Conservation (phyloP, 495 filamentous ascomycete species). For the Chlorociboria aeruginascens region DNA sequence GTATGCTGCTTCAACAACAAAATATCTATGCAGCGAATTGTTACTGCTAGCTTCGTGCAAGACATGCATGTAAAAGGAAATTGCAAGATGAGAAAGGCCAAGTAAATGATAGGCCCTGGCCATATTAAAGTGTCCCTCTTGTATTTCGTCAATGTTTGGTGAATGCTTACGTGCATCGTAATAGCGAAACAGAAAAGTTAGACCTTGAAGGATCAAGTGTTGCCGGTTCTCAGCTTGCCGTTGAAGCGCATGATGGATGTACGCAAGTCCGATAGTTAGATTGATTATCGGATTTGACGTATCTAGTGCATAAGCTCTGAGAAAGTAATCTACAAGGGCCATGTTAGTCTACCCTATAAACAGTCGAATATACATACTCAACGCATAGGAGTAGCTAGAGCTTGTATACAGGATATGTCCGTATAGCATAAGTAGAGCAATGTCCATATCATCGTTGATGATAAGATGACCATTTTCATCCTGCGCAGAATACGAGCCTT, state of each 20-base stretch:
- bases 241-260: constrained; percentile 77
- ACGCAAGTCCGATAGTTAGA: constrained; percentile 60
- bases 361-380: constrained; percentile 38
- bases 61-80: constrained; percentile 58
- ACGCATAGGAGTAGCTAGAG: constrained; percentile 64
- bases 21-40: constrained; percentile 38
- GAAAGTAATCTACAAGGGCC: constrained; percentile 56
- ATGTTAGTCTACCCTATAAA: neutral
- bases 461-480: constrained; percentile 35
- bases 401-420: constrained; percentile 75
- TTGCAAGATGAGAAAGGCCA: constrained; percentile 65
- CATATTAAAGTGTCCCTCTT: constrained; percentile 87
- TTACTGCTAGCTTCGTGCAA: constrained; percentile 18
- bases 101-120: constrained; percentile 71
- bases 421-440: constrained; percentile 73
- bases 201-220: constrained; percentile 69
- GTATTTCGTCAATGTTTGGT: constrained; percentile 36
- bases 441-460: constrained; percentile 45
- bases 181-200: constrained; percentile 72
- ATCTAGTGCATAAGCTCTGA: constrained; percentile 70
- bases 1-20: constrained; percentile 64
- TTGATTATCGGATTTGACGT: constrained; percentile 65
- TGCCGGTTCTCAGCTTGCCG: constrained; percentile 83
- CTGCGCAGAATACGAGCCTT: constrained; percentile 35
- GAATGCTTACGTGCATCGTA: constrained; percentile 40